Evolutionary conservation across 352 stramenopile species (phyloP).

Genomic region (Phytophthora pini): DNA sequence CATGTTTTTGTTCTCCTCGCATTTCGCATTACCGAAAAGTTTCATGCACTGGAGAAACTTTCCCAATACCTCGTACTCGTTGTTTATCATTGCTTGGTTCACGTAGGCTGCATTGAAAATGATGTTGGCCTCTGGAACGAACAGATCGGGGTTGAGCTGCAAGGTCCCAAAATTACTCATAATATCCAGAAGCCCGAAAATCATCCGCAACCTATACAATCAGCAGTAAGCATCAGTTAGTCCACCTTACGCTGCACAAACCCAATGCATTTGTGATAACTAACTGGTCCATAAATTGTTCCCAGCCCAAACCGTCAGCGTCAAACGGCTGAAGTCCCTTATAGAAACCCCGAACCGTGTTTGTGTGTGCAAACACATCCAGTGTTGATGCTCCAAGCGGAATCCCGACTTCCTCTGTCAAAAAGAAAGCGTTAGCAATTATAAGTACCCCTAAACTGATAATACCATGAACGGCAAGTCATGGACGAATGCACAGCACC

Average conservation of each 20-base stretch:
- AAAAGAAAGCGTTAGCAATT: constrained; percentile 6
- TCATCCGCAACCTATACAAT: constrained; percentile 68
- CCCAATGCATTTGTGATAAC: constrained; percentile 4
- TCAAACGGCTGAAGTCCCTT: constrained; percentile 77
- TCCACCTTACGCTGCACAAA: background rate
- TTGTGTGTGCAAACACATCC: constrained; percentile 80
- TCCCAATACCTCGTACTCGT: constrained; percentile 78
- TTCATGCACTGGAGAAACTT: constrained; percentile 83
- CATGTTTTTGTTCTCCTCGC: constrained; percentile 43
- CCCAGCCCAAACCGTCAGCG: constrained; percentile 65
- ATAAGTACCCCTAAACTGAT: background rate
- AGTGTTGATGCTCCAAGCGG: constrained; percentile 67
- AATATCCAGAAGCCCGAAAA: constrained; percentile 82
- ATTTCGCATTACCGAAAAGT: constrained; percentile 62
- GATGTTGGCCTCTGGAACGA: constrained; percentile 75
- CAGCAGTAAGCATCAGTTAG: constrained; percentile 6
- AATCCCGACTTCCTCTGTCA: constrained; percentile 75
- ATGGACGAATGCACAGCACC: background rate
- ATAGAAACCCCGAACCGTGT: constrained; percentile 69
- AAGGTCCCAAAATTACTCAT: constrained; percentile 82
- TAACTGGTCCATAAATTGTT: constrained; percentile 76
- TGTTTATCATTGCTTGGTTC: constrained; percentile 73
- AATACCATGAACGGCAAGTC: background rate
- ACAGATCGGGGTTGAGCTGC: constrained; percentile 69
- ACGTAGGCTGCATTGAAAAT: constrained; percentile 78